Conservation (phyloP, 352 stramenopile genomes). For the Albugo candida region DNA sequence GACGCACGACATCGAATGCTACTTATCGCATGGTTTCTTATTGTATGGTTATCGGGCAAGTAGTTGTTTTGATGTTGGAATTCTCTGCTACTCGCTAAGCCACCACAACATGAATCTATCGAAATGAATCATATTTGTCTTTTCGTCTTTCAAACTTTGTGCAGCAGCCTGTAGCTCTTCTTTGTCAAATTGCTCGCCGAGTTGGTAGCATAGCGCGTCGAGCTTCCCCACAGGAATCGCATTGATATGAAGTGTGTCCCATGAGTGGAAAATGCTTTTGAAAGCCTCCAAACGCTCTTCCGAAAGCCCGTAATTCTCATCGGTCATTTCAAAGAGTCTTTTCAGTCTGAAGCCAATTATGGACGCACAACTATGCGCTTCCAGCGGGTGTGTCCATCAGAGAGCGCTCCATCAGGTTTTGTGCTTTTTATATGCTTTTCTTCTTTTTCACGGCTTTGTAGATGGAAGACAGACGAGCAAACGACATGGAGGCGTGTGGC, state of each 20-base stretch:
- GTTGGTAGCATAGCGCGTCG: constrained; percentile 30
- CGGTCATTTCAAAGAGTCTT: constrained; percentile 3
- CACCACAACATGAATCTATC: constrained; percentile 40
- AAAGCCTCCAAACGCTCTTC: constrained; percentile 37
- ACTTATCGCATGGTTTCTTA: constrained; percentile 21
- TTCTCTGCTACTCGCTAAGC: constrained; percentile 20
- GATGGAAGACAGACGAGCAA: too few relatives aligned
- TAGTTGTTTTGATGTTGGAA: too few relatives aligned
- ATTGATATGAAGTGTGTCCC: constrained; percentile 27
- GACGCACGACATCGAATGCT: constrained; percentile 51
- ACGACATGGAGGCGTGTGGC: too few relatives aligned
- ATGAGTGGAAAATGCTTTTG: constrained; percentile 22
- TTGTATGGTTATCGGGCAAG: constrained; percentile 34
- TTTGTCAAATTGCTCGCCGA: constrained; percentile 34
- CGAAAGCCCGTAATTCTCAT: constrained; percentile 24
- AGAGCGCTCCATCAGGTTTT: too few relatives aligned
- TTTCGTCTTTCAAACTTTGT: constrained; percentile 23
- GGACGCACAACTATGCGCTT: too few relatives aligned
- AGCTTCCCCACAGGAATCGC: constrained; percentile 33
- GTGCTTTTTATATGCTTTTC: too few relatives aligned
- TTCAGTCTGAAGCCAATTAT: not conserved
- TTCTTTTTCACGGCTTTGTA: too few relatives aligned
- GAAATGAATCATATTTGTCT: constrained; percentile 43
- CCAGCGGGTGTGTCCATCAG: too few relatives aligned
- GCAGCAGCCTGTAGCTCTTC: constrained; percentile 28